Evolutionary conservation across 1,139 yeast species (phyloP), one percentile per base, ranked within the genome.

Genomic region (Magnusiomyces ingens): DNA sequence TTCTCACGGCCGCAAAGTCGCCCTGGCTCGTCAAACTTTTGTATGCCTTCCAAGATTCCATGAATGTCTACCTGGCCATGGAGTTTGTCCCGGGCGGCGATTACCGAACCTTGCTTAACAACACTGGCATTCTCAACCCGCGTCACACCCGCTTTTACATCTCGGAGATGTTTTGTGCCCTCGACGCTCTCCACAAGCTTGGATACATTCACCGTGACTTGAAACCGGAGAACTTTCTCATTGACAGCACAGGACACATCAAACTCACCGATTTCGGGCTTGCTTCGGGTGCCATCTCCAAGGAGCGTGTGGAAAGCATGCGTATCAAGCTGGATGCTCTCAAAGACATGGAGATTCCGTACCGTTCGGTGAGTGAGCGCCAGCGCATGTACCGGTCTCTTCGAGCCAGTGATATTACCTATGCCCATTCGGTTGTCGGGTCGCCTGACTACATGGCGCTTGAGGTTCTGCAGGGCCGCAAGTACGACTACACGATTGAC

Each of bases 61-160:
- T 86, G 57, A 87, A 87, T 67, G 88, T 94, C 43, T 94, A 88
- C 63, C 76, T 94, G 64, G 99, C 99, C 1, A 94, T 94, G 99
- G 99, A 94, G 68, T 94, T 88, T 70, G 99, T 94, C 10, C 97
- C 99, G 3, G 99, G 99, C 56, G 99, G 99, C 51, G 99, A 94
- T 68, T 94, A 89, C 73, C 83, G 99, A 67, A 94, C 99, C 1
- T 74, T 94, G 59, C 79, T 94, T 60, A 91, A 90, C 70, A 93
- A 91, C 67, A 91, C 98, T 4, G 96, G 96, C 38, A 87, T 87
- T 56, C 75, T 94, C 62, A 88, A 88, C 57, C 96, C 98, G 4
- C 90, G 95, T 5, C 99, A 94, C 68, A 95, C 99, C 1, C 79
- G 98, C 57, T 94, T 93, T 69, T 94, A 94, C 69, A 80, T 93